phyloP scores from a whole-genome alignment of 306 rosid genomes.

The Biancaea sappan region DNA sequence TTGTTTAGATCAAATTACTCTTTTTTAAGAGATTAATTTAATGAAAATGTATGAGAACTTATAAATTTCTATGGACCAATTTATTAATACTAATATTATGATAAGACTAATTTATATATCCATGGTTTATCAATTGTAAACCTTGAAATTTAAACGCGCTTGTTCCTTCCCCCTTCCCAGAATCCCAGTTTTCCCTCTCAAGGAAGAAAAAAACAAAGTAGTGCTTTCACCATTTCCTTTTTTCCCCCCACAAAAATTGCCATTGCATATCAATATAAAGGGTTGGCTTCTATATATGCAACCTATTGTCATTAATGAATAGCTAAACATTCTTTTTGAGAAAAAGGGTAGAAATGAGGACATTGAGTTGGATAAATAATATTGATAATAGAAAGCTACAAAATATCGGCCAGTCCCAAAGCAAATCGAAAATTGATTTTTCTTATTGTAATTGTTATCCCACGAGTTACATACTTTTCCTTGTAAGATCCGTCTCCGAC shows the following conservation, averaged over 20 bases:
- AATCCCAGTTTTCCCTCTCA: neutral
- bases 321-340: neutral
- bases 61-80: too few species aligned
- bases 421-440: neutral
- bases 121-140: too few species aligned
- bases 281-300: neutral
- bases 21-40: too few species aligned
- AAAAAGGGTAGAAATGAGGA: neutral
- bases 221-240: too few species aligned
- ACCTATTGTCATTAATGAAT: too few species aligned
- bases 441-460: neutral
- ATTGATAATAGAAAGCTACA: neutral
- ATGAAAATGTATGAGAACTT: too few species aligned
- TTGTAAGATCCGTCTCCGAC: neutral
- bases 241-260: neutral
- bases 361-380: neutral
- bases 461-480: neutral
- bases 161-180: neutral
- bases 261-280: neutral
- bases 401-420: neutral
- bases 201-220: too few species aligned
- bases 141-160: neutral
- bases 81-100: too few species aligned
- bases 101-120: too few species aligned
- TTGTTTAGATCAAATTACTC: too few species aligned